These are phyloP conservation scores for Cerioporus squamosus DNA, from an alignment of 1,284 basidiomycete species.

Conservation along the genomic window DNA sequence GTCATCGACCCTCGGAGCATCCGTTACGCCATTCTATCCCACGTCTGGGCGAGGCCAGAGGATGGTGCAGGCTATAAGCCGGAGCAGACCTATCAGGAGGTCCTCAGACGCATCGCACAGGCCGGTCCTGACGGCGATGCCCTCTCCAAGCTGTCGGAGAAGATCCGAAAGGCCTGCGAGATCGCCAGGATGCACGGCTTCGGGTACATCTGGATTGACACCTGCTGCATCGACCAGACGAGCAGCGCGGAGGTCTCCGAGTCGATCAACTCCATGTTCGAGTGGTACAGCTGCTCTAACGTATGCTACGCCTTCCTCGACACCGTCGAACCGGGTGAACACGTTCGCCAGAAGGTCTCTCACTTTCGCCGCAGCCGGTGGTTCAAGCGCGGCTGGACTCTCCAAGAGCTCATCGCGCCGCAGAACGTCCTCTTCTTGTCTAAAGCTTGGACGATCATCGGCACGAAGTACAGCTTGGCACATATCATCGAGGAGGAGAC, in stretches of 20 bases:
- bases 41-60: neutral
- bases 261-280: slow-evolving; percentile 1
- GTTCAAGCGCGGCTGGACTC: neutral
- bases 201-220: neutral
- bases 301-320: neutral
- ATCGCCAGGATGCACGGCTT: neutral
- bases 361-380: neutral
- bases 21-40: neutral
- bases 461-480: neutral
- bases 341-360: neutral
- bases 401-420: neutral
- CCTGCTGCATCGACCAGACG: neutral
- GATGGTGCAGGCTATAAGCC: neutral
- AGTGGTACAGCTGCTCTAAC: neutral
- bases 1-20: neutral
- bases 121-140: neutral
- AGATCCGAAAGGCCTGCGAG: neutral
- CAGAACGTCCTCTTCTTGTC: neutral
- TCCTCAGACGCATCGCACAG: neutral
- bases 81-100: neutral
- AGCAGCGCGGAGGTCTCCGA: slow-evolving; percentile 1
- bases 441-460: neutral
- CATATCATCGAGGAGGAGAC: neutral
- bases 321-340: neutral
- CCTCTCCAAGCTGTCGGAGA: neutral